Base-by-base conservation (phyloP, 2,329 filamentous ascomycete genomes). In the Xylariaceae sp. region DNA sequence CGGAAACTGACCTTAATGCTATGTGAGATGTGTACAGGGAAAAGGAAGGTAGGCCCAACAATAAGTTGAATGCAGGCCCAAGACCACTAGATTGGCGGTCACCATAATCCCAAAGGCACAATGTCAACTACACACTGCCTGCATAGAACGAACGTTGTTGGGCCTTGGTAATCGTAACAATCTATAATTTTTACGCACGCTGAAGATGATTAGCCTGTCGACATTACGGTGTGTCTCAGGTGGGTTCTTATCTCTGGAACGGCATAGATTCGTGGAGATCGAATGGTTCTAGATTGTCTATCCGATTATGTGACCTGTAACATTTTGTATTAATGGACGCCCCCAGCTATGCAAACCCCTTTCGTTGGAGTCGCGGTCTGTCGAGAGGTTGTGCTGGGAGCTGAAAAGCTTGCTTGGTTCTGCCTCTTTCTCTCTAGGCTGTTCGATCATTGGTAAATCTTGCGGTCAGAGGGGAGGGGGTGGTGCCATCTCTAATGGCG, bases 241-340 rank as follows among this genome's bases (percentile, higher is more conserved):
- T 58, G 45, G 44, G 36, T 37, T 39, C 26, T 50, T 44, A 54
- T 58, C 55, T 47, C 6, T 41, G 14, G 39, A 23, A 14, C 39
- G 31, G 44, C 50, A 46, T 40, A 41, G 33, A 29, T 26, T 29
- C 3, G 12, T 19, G 34, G 40, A 34, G 51, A 56, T 55, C 46
- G 46, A 28, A 34, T 45, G 52, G 46, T 43, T 47, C 34, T 26
- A 41, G 31, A 50, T 36, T n/a, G 50, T 19, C 26, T 11, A 53
- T 45, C 23, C 50, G 26, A 47, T 16, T n/a, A 58, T 51, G 14
- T 57, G 53, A 60, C 37, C n/a, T 57, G 28, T 60, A n/a, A 43
- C 41, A 51, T 48, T 26, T 45, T n/a, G 17, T 14, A 24, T 36
- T 19, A 31, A 12, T n/a, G n/a, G n/a, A n/a, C n/a, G n/a, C n/a